These are phyloP conservation scores for Trichophaea hybrida DNA, from an alignment of 2,329 filamentous ascomycete genomes.

Conservation along the genomic window DNA sequence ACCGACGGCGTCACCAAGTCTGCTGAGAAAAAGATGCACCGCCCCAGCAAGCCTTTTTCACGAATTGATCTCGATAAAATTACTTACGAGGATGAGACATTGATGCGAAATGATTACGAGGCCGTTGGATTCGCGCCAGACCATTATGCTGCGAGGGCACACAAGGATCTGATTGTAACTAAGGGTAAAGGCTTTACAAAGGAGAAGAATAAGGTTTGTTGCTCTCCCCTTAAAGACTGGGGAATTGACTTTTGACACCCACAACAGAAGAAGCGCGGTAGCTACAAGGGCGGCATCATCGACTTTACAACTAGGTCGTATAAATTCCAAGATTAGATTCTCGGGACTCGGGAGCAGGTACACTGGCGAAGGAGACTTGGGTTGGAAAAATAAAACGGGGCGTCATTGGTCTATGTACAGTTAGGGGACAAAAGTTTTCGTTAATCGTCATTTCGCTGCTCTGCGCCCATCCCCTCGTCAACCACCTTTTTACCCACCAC, in stretches of 20 bases:
- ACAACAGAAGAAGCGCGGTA: slow-evolving; percentile 60
- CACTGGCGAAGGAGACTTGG: too few species aligned
- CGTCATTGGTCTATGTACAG: too few species aligned
- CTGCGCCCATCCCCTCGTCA: too few species aligned
- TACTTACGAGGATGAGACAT: slow-evolving; percentile 28
- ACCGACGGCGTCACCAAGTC: background rate
- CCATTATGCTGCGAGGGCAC: slow-evolving; percentile 77
- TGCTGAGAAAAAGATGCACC: slow-evolving; percentile 11
- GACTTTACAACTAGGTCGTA: slow-evolving; percentile 71
- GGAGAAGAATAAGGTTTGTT: slow-evolving; percentile 76
- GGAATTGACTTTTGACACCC: background rate
- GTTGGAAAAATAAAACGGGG: too few species aligned
- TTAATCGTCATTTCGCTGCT: too few species aligned
- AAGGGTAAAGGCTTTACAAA: slow-evolving; percentile 97
- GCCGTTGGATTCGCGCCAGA: slow-evolving; percentile 45
- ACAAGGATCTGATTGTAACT: slow-evolving; percentile 76
- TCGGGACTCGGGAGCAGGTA: too few species aligned
- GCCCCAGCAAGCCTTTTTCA: slow-evolving; percentile 51
- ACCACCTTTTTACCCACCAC: too few species aligned
- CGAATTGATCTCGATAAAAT: slow-evolving; percentile 39
- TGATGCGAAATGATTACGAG: slow-evolving; percentile 53
- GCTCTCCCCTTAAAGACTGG: background rate
- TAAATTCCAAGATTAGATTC: slow-evolving; percentile 64
- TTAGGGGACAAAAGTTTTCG: too few species aligned
- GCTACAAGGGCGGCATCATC: slow-evolving; percentile 77